Percentiles rank a stretch among this genome's conserved stretches.
Evolutionary conservation across 345 rosid genomes (phyloP).

Genomic region (Euclidium syriacum): DNA sequence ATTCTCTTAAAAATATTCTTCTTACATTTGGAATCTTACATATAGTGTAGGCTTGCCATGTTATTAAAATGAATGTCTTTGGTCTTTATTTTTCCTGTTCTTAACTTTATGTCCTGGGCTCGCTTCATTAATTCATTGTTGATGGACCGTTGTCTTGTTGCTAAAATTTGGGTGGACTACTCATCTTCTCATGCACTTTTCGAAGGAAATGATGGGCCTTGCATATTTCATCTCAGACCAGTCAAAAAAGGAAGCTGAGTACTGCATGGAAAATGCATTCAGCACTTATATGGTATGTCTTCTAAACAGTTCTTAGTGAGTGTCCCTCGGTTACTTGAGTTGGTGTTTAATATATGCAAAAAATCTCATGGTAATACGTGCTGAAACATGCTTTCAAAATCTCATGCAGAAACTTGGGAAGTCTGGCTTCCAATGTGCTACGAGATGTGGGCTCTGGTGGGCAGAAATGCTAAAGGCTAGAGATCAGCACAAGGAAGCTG

Average conservation of each 20-base stretch:
- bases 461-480: conserved; percentile 86
- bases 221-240: conserved; percentile 90
- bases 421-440: conserved; percentile 73
- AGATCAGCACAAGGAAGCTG: conserved; percentile 88
- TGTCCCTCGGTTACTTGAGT: conserved; percentile 7
- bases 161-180: conserved; percentile 16
- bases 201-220: conserved; percentile 98
- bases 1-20: conserved; percentile 5
- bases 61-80: background rate
- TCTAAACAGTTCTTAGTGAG: conserved; percentile 9
- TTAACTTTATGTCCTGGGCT: background rate
- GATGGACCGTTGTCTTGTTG: background rate
- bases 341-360: conserved; percentile 15
- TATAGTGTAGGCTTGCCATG: background rate
- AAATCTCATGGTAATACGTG: conserved; percentile 7
- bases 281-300: conserved; percentile 77
- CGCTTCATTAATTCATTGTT: conserved; percentile 9
- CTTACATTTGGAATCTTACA: background rate
- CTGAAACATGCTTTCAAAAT: conserved; percentile 12
- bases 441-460: conserved; percentile 99
- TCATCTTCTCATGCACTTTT: conserved; percentile 23
- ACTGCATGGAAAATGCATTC: conserved; percentile 98
- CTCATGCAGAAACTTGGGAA: conserved; percentile 66
- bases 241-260: conserved; percentile 88
- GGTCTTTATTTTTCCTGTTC: background rate